Evolutionary conservation across 1,284 basidiomycete genomes (phyloP).

Genomic region (Albatrellus sp.): DNA sequence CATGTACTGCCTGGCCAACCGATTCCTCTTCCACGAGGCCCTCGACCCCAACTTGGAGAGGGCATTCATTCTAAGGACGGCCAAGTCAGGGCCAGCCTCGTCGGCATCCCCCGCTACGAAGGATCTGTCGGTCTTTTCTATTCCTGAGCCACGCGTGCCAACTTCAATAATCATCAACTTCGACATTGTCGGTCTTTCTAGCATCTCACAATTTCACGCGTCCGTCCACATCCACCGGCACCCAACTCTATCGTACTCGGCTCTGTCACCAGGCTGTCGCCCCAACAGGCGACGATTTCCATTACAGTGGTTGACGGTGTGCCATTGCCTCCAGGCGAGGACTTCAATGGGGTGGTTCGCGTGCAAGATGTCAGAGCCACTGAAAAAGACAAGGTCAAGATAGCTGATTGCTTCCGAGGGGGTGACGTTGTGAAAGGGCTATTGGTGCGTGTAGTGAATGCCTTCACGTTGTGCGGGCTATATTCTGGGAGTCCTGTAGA

Average conservation of each 20-base stretch:
- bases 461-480: background rate
- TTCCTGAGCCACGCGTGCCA: slow-evolving; percentile 12
- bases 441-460: slow-evolving; percentile 51
- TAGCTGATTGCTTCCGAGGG: slow-evolving; percentile 89
- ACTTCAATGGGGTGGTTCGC: slow-evolving; percentile 88
- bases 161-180: slow-evolving; percentile 15
- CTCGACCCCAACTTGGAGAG: slow-evolving; percentile 46
- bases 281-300: slow-evolving; percentile 77
- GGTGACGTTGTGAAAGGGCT: slow-evolving; percentile 91
- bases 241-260: slow-evolving; percentile 70
- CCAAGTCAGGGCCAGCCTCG: slow-evolving; percentile 58
- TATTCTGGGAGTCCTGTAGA: slow-evolving; percentile 29
- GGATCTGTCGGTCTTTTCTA: slow-evolving; percentile 48
- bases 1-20: slow-evolving; percentile 76
- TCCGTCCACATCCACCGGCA: slow-evolving; percentile 55
- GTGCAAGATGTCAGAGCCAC: slow-evolving; percentile 87
- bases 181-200: slow-evolving; percentile 11
- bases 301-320: slow-evolving; percentile 86
- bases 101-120: slow-evolving; percentile 52
- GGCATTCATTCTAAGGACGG: slow-evolving; percentile 64
- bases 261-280: slow-evolving; percentile 75
- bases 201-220: slow-evolving; percentile 42
- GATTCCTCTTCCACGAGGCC: slow-evolving; percentile 44
- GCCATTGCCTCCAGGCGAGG: slow-evolving; percentile 83
- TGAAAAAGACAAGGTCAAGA: slow-evolving; percentile 87